Evolutionary conservation across 257 asterid genomes (phyloP).

Genomic region (Echites panduratus): DNA sequence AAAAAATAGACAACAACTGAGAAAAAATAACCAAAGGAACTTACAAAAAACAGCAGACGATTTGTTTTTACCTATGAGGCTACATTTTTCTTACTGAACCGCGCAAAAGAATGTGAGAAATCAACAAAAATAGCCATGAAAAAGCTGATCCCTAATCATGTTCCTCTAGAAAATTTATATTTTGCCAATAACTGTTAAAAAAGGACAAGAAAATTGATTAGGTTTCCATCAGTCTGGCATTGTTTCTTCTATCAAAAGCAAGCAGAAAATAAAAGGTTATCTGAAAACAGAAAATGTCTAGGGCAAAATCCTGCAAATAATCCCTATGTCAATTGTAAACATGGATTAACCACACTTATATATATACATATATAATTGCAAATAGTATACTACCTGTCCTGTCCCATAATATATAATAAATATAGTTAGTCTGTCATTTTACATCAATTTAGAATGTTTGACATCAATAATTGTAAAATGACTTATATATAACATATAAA

Average conservation of each 20-base stretch:
- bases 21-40: not conserved
- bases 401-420: too few relatives aligned
- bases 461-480: too few relatives aligned
- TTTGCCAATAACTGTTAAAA: conserved; percentile 1
- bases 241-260: not conserved
- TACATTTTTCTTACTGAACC: not conserved
- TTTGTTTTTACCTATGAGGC: not conserved
- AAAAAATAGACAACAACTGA: not conserved
- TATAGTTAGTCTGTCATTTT: too few relatives aligned
- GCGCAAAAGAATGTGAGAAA: not conserved
- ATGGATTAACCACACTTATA: not conserved
- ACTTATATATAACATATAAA: too few relatives aligned
- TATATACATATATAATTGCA: not conserved
- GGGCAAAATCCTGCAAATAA: not conserved
- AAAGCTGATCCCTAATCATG: not conserved
- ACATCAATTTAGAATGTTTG: too few relatives aligned
- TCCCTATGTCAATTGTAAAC: not conserved
- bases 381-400: not conserved
- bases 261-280: not conserved
- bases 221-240: not conserved
- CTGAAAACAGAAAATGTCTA: not conserved
- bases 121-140: not conserved
- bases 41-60: not conserved
- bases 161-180: not conserved
- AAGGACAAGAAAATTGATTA: not conserved